Conservation (phyloP, 176 grass and related monocot genomes). For the Carex myosuroides region DNA sequence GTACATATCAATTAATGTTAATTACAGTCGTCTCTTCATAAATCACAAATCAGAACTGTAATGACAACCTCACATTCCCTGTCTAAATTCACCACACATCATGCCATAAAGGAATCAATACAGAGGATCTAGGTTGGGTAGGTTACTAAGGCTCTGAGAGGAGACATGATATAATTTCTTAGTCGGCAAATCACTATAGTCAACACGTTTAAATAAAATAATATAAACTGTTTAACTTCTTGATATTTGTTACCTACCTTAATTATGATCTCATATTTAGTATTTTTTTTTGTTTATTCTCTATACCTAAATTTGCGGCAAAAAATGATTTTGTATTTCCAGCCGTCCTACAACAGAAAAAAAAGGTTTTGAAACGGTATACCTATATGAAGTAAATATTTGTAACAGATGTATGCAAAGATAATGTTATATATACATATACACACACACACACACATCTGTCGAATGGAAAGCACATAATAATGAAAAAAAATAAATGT, state of each 20-base stretch:
- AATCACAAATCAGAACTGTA: background rate
- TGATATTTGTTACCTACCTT: background rate
- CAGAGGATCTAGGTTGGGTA: background rate
- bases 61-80: background rate
- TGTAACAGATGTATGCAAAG: background rate
- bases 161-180: background rate
- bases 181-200: background rate
- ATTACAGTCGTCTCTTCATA: background rate
- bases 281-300: background rate
- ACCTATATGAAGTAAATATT: background rate
- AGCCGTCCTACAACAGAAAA: background rate
- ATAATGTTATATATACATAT: background rate
- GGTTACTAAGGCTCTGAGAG: background rate
- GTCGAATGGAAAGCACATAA: background rate
- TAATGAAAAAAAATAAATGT: background rate
- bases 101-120: background rate
- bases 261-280: background rate
- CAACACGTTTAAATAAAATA: background rate
- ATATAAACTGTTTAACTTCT: slow-evolving; percentile 4
- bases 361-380: background rate
- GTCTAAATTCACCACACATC: background rate
- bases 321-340: background rate
- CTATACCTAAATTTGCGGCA: slow-evolving; percentile 1
- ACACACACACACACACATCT: no score
- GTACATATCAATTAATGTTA: background rate